A percentile compares a stretch with the other conserved stretches of the same genome.
Conservation (phyloP, 805 yeast genomes). For the Trichomonascus vanleenenianus region DNA sequence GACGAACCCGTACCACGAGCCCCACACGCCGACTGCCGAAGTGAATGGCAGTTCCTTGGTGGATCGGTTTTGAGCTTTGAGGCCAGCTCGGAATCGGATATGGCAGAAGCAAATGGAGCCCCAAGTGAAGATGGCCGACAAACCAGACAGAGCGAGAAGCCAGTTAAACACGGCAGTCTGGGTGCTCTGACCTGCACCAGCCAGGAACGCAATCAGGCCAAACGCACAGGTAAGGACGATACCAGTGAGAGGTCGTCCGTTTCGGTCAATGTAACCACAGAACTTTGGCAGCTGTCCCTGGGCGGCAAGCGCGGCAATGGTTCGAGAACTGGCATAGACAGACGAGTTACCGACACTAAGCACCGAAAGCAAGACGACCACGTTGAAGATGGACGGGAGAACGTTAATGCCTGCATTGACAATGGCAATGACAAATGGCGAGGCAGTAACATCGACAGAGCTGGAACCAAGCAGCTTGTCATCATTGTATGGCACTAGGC, state of each 20-base stretch:
- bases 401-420: constrained; percentile 54
- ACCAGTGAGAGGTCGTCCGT: constrained; percentile 68
- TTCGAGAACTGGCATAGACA: constrained; percentile 60
- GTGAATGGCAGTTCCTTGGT: constrained; percentile 59
- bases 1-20: constrained; percentile 54
- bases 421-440: constrained; percentile 66
- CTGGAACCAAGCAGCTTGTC: constrained; percentile 37
- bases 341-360: constrained; percentile 62
- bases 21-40: constrained; percentile 60
- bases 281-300: constrained; percentile 50
- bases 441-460: constrained; percentile 50
- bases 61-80: constrained; percentile 58
- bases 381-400: constrained; percentile 59
- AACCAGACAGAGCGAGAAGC: constrained; percentile 70
- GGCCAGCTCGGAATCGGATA: constrained; percentile 56
- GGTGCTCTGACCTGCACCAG: constrained; percentile 41
- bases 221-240: constrained; percentile 37
- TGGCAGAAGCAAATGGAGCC: constrained; percentile 63
- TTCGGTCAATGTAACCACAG: constrained; percentile 58
- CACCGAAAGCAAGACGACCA: constrained; percentile 54
- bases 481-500: constrained; percentile 60
- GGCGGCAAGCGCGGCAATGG: constrained; percentile 56
- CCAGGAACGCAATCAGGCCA: constrained; percentile 49
- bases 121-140: constrained; percentile 77
- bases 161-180: constrained; percentile 58